phyloP scores from a whole-genome alignment of 2,329 filamentous ascomycete genomes.

The Phyllosticta ampelicida region DNA sequence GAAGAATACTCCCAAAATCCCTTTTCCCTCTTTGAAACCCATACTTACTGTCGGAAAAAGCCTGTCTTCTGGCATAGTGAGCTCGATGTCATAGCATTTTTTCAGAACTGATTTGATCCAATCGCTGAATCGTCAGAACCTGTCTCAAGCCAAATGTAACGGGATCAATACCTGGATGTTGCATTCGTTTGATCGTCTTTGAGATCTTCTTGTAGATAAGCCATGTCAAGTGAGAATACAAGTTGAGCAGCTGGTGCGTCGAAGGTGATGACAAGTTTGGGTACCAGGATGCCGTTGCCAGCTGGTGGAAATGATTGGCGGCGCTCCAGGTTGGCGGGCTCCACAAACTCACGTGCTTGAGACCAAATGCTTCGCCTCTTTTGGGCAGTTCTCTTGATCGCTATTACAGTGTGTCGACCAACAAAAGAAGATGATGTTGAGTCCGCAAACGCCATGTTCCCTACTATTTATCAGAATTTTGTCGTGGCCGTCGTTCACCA shows the following conservation, averaged over 20 bases:
- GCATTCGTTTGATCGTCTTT: neutral
- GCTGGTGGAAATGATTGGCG: neutral
- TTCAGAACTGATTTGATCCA: slow-evolving; percentile 55
- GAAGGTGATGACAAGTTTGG: neutral
- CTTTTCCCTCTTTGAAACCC: neutral
- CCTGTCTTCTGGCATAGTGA: slow-evolving; percentile 65
- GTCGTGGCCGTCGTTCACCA: neutral
- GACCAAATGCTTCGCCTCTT: neutral
- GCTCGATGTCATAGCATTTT: slow-evolving; percentile 59
- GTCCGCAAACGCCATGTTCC: neutral
- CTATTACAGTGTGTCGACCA: neutral
- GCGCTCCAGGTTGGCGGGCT: no score
- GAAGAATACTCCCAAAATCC: neutral
- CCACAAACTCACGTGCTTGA: neutral
- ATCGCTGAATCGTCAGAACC: neutral
- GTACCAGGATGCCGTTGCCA: neutral
- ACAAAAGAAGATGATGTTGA: neutral
- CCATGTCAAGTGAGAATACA: neutral
- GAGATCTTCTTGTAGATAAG: neutral
- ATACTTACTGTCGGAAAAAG: slow-evolving; percentile 68
- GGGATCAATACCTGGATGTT: neutral
- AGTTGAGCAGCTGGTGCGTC: neutral
- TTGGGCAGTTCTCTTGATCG: neutral
- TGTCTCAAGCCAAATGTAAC: neutral
- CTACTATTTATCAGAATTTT: neutral